Evolutionary conservation across 1,139 yeast genomes (phyloP).

Genomic region (Taphrina deformans): DNA sequence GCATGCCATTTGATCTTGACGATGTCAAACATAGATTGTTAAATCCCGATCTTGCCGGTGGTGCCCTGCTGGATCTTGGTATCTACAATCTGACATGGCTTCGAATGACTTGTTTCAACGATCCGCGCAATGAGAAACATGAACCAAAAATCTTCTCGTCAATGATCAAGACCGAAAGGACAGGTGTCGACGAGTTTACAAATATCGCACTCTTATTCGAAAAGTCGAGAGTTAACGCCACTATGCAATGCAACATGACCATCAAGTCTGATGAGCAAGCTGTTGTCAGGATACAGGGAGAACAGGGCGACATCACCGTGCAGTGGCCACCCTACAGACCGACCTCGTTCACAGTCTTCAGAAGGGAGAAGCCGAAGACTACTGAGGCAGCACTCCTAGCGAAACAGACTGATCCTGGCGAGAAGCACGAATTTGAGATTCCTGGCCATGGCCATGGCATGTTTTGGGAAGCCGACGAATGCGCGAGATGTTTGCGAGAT

Average conservation of each 20-base stretch:
- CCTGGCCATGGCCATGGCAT: conserved; percentile 49
- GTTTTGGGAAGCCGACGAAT: conserved; percentile 57
- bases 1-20: conserved; percentile 45
- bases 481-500: conserved; percentile 50
- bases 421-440: conserved; percentile 37
- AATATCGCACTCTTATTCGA: conserved; percentile 43
- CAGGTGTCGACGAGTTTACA: conserved; percentile 45
- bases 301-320: conserved; percentile 44
- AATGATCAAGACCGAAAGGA: conserved; percentile 40
- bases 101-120: conserved; percentile 43
- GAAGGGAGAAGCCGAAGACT: conserved; percentile 35
- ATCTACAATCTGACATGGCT: conserved; percentile 57
- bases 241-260: conserved; percentile 43
- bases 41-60: conserved; percentile 57
- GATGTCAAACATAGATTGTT: conserved; percentile 48
- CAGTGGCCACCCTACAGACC: conserved; percentile 44
- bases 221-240: conserved; percentile 42
- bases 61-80: conserved; percentile 62
- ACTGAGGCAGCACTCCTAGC: conserved; percentile 25
- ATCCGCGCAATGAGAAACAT: conserved; percentile 42
- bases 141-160: conserved; percentile 34
- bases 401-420: conserved; percentile 34
- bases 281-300: conserved; percentile 44
- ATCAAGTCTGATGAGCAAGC: conserved; percentile 41
- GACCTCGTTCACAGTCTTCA: conserved; percentile 40